Percentiles rank a stretch among this genome's conserved stretches.
These are phyloP conservation scores for Xanthoconium purpureum DNA, from an alignment of 768 basidiomycete species.

Conservation along the genomic window DNA sequence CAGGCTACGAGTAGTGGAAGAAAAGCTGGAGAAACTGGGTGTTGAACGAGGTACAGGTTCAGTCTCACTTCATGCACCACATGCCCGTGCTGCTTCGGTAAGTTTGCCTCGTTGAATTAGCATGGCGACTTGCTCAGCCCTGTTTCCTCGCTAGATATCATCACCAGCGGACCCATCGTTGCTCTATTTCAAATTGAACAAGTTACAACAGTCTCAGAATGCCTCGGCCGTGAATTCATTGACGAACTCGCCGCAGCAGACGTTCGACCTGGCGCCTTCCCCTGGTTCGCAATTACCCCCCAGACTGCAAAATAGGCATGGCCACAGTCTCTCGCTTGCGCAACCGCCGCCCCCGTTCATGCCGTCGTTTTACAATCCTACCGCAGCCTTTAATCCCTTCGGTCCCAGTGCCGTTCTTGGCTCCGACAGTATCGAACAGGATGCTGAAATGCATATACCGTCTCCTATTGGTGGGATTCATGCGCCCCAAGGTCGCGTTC, in stretches of 20 bases:
- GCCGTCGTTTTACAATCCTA: conserved; percentile 35
- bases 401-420: conserved; percentile 54
- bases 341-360: conserved; percentile 44
- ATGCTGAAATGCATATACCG: conserved; percentile 20
- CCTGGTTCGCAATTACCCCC: conserved; percentile 39
- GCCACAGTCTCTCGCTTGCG: conserved; percentile 71
- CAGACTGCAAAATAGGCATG: conserved; percentile 57
- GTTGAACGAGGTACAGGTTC: conserved; percentile 62
- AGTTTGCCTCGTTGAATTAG: conserved; percentile 32
- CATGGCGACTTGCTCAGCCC: conserved; percentile 13
- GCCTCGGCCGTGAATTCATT: conserved; percentile 51
- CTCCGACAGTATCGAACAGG: conserved; percentile 43
- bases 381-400: conserved; percentile 60
- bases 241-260: conserved; percentile 63
- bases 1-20: conserved; percentile 70
- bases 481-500: conserved; percentile 57
- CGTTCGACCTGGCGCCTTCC: conserved; percentile 51
- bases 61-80: conserved; percentile 65
- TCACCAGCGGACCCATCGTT: conserved; percentile 87
- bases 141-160: conserved; percentile 56
- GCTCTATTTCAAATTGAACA: conserved; percentile 78
- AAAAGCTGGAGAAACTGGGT: conserved; percentile 76
- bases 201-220: conserved; percentile 70
- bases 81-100: conserved; percentile 82
- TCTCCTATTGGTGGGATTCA: conserved; percentile 36